These are phyloP conservation scores for Pueraria montana DNA, from an alignment of 306 rosid species.

Conservation along the genomic window DNA sequence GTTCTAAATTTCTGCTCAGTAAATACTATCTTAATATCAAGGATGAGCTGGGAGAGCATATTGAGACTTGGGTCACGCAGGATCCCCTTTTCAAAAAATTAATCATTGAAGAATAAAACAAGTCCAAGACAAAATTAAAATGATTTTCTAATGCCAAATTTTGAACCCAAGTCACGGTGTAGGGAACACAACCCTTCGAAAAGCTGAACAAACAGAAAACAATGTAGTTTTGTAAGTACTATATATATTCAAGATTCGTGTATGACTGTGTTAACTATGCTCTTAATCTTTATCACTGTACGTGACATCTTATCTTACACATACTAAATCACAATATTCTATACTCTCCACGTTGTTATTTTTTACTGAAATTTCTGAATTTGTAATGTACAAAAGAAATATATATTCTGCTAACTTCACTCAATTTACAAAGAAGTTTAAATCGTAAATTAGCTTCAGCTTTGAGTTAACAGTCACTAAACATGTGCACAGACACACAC, in stretches of 20 bases:
- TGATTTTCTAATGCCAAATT: constrained; percentile 33
- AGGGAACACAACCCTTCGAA: constrained; percentile 56
- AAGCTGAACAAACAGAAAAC: constrained; percentile 56
- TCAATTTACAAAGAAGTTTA: not conserved
- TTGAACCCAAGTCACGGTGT: constrained; percentile 45
- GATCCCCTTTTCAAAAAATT: constrained; percentile 71
- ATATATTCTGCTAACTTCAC: not conserved
- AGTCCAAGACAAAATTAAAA: constrained; percentile 74
- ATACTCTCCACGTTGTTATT: too few relatives aligned
- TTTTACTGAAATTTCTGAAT: too few relatives aligned
- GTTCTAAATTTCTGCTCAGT: not conserved
- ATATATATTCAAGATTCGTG: constrained; percentile 3
- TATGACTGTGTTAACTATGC: not conserved
- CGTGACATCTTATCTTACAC: constrained; percentile 23
- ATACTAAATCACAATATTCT: too few relatives aligned
- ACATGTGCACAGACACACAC: not conserved
- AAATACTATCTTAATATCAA: constrained; percentile 43
- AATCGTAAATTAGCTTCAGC: not conserved
- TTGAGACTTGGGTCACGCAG: constrained; percentile 62
- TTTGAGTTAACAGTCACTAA: not conserved
- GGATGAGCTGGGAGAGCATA: constrained; percentile 79
- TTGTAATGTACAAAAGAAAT: not conserved
- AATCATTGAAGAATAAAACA: constrained; percentile 83
- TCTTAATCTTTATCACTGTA: constrained; percentile 26
- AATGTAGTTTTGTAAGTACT: constrained; percentile 48